Conservation (phyloP, 306 rosid genomes). For the Cucumis hystrix region DNA sequence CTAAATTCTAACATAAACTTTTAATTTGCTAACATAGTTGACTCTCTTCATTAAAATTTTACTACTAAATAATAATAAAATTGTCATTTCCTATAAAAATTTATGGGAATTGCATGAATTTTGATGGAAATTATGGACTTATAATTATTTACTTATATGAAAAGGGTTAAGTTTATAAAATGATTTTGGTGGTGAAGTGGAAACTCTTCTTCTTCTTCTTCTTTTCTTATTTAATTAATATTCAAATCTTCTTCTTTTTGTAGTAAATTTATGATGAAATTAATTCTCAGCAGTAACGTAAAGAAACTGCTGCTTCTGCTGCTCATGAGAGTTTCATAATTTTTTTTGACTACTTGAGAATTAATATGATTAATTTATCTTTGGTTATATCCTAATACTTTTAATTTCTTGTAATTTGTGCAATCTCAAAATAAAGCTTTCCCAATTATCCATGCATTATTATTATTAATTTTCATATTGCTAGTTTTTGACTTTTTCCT, state of each 20-base stretch:
- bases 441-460: neutral
- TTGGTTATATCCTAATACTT: neutral
- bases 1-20: too few relatives aligned
- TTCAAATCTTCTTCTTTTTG: neutral
- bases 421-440: neutral
- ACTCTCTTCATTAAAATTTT: too few relatives aligned
- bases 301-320: neutral
- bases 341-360: neutral
- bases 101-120: neutral
- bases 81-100: too few relatives aligned
- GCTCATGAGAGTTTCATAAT: neutral
- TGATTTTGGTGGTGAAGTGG: neutral
- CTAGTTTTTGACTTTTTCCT: neutral
- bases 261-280: neutral
- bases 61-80: too few relatives aligned
- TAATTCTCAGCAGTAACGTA: neutral
- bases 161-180: neutral
- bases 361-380: neutral
- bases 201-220: too few relatives aligned
- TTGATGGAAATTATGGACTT: neutral
- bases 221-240: neutral
- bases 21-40: too few relatives aligned
- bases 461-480: neutral
- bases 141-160: too few relatives aligned
- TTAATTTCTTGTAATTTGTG: neutral